Percentiles rank a stretch among this genome's conserved stretches.
Conservation (phyloP, 2,329 filamentous ascomycete species). For the Xylogone sp. region DNA sequence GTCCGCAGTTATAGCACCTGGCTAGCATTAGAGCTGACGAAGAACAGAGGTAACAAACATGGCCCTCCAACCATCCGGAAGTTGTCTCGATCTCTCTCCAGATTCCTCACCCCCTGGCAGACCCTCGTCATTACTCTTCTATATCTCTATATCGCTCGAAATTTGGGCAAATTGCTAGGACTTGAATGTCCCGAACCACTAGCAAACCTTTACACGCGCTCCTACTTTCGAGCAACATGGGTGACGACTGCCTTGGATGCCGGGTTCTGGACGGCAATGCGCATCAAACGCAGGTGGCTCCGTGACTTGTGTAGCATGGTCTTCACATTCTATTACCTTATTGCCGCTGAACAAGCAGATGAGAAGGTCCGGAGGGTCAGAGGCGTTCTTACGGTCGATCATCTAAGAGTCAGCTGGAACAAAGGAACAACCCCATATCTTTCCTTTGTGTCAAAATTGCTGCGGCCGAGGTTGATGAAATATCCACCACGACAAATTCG, state of each 20-base stretch:
- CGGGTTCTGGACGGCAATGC: constrained; percentile 98
- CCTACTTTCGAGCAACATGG: constrained; percentile 97
- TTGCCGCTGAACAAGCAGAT: constrained; percentile 90
- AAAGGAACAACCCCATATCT: constrained; percentile 89
- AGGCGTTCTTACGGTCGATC: constrained; percentile 82
- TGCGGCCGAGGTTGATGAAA: constrained; percentile 74
- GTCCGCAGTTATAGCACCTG: background rate
- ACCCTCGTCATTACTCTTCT: constrained; percentile 82
- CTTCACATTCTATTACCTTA: constrained; percentile 86
- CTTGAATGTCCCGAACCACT: constrained; percentile 91
- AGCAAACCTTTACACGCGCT: constrained; percentile 86
- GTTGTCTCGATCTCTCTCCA: constrained; percentile 68
- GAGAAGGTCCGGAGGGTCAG: constrained; percentile 94
- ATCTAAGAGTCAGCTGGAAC: constrained; percentile 91
- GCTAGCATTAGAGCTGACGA: constrained; percentile 8
- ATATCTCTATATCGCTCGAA: constrained; percentile 85
- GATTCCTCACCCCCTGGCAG: constrained; percentile 81
- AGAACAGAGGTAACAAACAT: constrained; percentile 72
- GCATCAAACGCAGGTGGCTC: constrained; percentile 74
- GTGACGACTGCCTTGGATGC: constrained; percentile 91
- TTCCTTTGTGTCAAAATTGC: constrained; percentile 63
- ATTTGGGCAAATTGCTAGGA: constrained; percentile 88
- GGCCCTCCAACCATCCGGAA: constrained; percentile 74
- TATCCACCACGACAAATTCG: constrained; percentile 80
- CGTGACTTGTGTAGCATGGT: constrained; percentile 78